These are phyloP conservation scores for Vitis riparia DNA, from an alignment of 164 flowering plant genomes.

Conservation along the genomic window DNA sequence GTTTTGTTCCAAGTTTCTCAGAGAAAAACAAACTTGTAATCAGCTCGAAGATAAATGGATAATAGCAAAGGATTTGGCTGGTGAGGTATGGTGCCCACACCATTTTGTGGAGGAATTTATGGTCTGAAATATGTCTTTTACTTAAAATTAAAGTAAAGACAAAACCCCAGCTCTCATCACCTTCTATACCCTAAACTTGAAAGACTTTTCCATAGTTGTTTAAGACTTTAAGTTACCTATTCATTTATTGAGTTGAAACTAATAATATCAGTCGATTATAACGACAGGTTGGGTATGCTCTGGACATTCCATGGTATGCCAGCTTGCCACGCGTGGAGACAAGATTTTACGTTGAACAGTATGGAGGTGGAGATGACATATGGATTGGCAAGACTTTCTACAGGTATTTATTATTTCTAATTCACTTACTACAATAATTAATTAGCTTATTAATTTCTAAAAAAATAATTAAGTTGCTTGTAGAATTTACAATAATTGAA, in stretches of 20 bases:
- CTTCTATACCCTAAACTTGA: too few species aligned
- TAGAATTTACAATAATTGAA: too few species aligned
- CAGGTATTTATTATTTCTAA: conserved; percentile 41
- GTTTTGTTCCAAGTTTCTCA: conserved; percentile 55
- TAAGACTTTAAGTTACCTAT: too few species aligned
- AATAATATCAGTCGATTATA: too few species aligned
- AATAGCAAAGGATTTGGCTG: conserved; percentile 75
- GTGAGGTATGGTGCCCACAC: conserved; percentile 56
- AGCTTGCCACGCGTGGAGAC: conserved; percentile 83
- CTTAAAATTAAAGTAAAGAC: too few species aligned
- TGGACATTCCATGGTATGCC: conserved; percentile 85
- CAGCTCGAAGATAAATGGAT: conserved; percentile 88
- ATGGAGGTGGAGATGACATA: conserved; percentile 85
- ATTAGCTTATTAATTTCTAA: too few species aligned
- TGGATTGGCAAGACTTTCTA: conserved; percentile 97
- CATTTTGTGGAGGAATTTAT: too few species aligned
- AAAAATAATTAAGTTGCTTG: too few species aligned
- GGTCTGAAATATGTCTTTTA: too few species aligned
- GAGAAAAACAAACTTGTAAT: conserved; percentile 50
- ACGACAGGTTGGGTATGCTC: conserved; percentile 68
- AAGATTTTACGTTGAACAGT: conserved; percentile 79
- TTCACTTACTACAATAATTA: background rate
- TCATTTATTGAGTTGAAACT: too few species aligned
- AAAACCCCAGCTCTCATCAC: too few species aligned
- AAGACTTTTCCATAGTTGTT: too few species aligned